Evolutionary conservation across 441 rosid species (phyloP).

Genomic region (Euphorbia schlechtendalii): DNA sequence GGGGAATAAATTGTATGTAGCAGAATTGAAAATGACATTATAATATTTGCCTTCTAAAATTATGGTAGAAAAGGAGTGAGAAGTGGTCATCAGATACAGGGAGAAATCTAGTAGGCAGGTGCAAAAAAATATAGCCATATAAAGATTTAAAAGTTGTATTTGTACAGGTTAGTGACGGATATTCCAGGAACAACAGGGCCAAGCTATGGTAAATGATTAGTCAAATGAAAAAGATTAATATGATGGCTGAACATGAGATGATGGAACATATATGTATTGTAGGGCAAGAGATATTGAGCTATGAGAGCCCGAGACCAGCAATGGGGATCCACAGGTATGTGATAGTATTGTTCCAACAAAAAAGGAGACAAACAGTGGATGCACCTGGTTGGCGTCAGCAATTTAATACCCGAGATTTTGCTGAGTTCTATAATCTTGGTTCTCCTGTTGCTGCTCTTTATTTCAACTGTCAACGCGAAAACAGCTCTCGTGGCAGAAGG

Average conservation of each 20-base stretch:
- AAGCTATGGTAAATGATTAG: conserved; percentile 27
- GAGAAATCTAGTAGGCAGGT: too few relatives aligned
- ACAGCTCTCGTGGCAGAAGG: conserved; percentile 61
- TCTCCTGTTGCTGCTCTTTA: conserved; percentile 62
- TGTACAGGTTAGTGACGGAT: conserved; percentile 68
- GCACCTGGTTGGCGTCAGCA: conserved; percentile 85
- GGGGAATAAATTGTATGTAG: too few relatives aligned
- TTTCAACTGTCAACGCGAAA: conserved; percentile 79
- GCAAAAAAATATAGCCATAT: too few relatives aligned
- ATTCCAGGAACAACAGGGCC: conserved; percentile 71
- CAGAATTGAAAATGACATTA: too few relatives aligned
- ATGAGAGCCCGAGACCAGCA: conserved; percentile 60
- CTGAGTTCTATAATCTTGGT: conserved; percentile 75
- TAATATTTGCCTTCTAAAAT: too few relatives aligned
- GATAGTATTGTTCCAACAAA: conserved; percentile 52
- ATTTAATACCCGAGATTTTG: conserved; percentile 70
- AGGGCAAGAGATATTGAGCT: conserved; percentile 52
- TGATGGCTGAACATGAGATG: too few relatives aligned
- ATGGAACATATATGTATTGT: too few relatives aligned
- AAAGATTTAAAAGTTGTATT: too few relatives aligned
- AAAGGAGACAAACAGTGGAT: conserved; percentile 62
- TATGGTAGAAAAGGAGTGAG: too few relatives aligned
- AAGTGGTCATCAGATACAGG: neutral
- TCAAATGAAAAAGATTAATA: too few relatives aligned
- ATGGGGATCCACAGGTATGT: conserved; percentile 66